These are phyloP conservation scores for Daldinia concentrica DNA, from an alignment of 495 filamentous ascomycete genomes.

Conservation along the genomic window DNA sequence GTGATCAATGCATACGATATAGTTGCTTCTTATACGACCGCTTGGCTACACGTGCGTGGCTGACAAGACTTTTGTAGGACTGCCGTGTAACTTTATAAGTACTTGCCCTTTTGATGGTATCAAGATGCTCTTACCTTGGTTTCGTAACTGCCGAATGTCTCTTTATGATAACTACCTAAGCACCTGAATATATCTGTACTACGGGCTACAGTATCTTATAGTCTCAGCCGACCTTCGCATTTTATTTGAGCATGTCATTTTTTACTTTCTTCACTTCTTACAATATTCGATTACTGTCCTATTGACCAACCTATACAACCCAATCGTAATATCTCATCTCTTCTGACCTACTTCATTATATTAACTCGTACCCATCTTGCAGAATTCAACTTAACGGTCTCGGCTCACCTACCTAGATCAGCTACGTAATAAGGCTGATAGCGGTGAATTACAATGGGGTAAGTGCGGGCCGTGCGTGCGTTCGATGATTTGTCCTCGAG, in stretches of 20 bases:
- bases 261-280: background rate
- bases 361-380: background rate
- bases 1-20: background rate
- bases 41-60: background rate
- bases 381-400: background rate
- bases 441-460: slow-evolving; percentile 23
- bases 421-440: slow-evolving; percentile 40
- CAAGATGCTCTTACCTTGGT: background rate
- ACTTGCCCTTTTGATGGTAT: background rate
- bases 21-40: background rate
- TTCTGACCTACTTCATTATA: slow-evolving; percentile 3
- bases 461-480: slow-evolving; percentile 11
- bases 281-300: background rate
- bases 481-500: slow-evolving; percentile 3
- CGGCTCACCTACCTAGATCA: slow-evolving; percentile 2
- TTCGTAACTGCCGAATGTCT: slow-evolving; percentile 8
- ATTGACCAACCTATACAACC: background rate
- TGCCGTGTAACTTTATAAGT: background rate
- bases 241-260: slow-evolving; percentile 1
- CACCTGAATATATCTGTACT: background rate
- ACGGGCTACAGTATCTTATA: background rate
- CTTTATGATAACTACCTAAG: background rate
- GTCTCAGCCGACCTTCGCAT: background rate
- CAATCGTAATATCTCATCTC: background rate
- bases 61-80: background rate